Percentiles rank a stretch among this genome's conserved stretches.
phyloP scores from a whole-genome alignment of 2,329 filamentous ascomycete species.

The Pseudocercospora fuligena region DNA sequence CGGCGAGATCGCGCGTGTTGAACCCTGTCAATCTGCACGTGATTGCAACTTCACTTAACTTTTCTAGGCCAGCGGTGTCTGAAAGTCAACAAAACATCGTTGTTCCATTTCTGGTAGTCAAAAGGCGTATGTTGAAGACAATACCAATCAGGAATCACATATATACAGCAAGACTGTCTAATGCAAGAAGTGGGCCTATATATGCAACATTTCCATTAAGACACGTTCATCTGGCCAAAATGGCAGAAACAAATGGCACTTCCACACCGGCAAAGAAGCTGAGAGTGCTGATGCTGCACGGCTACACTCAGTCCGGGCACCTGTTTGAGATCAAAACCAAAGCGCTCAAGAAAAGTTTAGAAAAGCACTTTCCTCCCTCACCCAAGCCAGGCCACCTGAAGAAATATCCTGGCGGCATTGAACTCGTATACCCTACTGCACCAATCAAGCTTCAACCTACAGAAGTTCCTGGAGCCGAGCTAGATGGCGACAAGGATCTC shows the following conservation, averaged over 20 bases:
- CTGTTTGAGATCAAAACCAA: conserved; percentile 88
- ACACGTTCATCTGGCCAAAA: not conserved
- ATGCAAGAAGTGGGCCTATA: no score
- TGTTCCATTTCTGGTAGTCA: not conserved
- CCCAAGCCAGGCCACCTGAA: conserved; percentile 50
- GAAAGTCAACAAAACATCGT: not conserved
- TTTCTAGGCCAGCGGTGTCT: not conserved
- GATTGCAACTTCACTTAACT: not conserved
- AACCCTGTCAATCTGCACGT: not conserved
- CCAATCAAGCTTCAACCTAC: conserved; percentile 48
- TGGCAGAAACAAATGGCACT: conserved; percentile 21
- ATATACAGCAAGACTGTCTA: not conserved
- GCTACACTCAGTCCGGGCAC: conserved; percentile 87
- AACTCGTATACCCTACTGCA: conserved; percentile 54
- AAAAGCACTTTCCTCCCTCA: conserved; percentile 71
- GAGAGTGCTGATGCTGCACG: conserved; percentile 59
- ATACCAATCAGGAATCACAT: not conserved
- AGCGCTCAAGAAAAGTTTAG: conserved; percentile 78
- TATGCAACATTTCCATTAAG: not conserved
- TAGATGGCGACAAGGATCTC: conserved; percentile 47
- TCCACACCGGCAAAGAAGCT: conserved; percentile 38
- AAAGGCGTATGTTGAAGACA: not conserved
- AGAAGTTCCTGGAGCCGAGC: conserved; percentile 65
- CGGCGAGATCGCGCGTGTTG: not conserved
- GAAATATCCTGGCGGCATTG: conserved; percentile 45